Evolutionary conservation across 2,329 filamentous ascomycete species (phyloP).

Genomic region (Exophiala phaeomuriformis): DNA sequence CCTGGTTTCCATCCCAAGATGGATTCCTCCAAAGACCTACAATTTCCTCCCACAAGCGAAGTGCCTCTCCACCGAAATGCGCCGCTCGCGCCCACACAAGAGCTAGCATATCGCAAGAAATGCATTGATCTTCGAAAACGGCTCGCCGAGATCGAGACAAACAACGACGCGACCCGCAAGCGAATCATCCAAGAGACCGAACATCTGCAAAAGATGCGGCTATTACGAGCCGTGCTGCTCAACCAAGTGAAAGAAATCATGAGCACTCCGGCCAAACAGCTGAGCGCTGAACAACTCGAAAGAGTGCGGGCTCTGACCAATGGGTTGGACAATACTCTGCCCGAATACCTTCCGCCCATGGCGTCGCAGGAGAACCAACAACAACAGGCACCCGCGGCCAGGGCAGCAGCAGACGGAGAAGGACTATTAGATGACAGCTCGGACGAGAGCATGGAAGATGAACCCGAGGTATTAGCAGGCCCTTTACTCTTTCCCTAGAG

Average conservation of each 20-base stretch:
- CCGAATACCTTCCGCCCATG: constrained; percentile 43
- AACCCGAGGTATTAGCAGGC: constrained; percentile 27
- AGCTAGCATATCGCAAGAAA: constrained; percentile 93
- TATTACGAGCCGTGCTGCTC: constrained; percentile 70
- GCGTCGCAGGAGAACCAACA: constrained; percentile 14
- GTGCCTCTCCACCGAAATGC: constrained; percentile 26
- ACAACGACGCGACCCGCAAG: constrained; percentile 75
- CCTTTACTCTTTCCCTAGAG: constrained; percentile 14
- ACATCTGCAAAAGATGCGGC: constrained; percentile 82
- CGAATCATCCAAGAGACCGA: constrained; percentile 73
- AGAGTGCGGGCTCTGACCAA: constrained; percentile 27
- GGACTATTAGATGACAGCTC: constrained; percentile 27
- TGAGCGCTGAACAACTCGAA: constrained; percentile 69
- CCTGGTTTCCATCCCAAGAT: constrained; percentile 9
- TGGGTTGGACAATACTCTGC: constrained; percentile 44
- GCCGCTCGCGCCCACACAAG: constrained; percentile 73
- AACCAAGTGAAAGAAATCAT: constrained; percentile 51
- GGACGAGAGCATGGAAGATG: constrained; percentile 27
- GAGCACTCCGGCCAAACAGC: constrained; percentile 60
- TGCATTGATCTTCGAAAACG: constrained; percentile 90
- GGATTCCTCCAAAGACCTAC: constrained; percentile 23
- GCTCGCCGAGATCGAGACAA: constrained; percentile 82
- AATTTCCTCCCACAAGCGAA: constrained; percentile 23
- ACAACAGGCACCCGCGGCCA: not conserved
- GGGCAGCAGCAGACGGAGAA: constrained; percentile 17